Conservation (phyloP, 2,329 filamentous ascomycete genomes). For the Calcarisporium arbuscula region DNA sequence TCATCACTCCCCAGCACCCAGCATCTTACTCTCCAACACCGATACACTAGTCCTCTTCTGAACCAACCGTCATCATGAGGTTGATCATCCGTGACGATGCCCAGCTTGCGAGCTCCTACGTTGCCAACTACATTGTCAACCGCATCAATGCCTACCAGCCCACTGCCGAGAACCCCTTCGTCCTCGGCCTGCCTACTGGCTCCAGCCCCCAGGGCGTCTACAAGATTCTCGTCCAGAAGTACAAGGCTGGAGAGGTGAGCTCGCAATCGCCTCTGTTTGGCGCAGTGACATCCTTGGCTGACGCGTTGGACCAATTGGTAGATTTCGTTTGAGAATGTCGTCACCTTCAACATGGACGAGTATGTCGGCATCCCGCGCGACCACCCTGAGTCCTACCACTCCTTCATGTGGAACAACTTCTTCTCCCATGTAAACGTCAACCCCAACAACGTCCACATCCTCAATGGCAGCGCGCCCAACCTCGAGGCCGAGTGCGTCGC, state of each 20-base stretch:
- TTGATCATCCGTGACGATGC: slow-evolving; percentile 76
- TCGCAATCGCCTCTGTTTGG: neutral
- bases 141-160: slow-evolving; percentile 74
- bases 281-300: neutral
- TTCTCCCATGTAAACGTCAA: slow-evolving; percentile 80
- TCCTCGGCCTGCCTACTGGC: slow-evolving; percentile 77
- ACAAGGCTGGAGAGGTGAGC: slow-evolving; percentile 56
- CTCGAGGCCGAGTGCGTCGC: slow-evolving; percentile 70
- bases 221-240: slow-evolving; percentile 63
- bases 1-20: slow-evolving; percentile 1
- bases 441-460: slow-evolving; percentile 76
- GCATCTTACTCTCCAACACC: no score
- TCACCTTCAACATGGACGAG: slow-evolving; percentile 94
- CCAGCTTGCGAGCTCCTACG: slow-evolving; percentile 62
- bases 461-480: slow-evolving; percentile 72
- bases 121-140: slow-evolving; percentile 76
- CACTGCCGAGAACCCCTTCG: slow-evolving; percentile 66
- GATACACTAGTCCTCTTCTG: slow-evolving; percentile 15
- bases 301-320: slow-evolving; percentile 25
- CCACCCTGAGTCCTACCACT: slow-evolving; percentile 81
- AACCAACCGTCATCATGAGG: slow-evolving; percentile 52
- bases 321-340: slow-evolving; percentile 80
- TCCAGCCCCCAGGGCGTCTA: slow-evolving; percentile 77
- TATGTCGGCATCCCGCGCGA: slow-evolving; percentile 79
- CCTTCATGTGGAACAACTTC: slow-evolving; percentile 90